Percentiles rank a stretch among this genome's conserved stretches.
phyloP scores from a whole-genome alignment of 495 filamentous ascomycete species.

The Tuber borchii region DNA sequence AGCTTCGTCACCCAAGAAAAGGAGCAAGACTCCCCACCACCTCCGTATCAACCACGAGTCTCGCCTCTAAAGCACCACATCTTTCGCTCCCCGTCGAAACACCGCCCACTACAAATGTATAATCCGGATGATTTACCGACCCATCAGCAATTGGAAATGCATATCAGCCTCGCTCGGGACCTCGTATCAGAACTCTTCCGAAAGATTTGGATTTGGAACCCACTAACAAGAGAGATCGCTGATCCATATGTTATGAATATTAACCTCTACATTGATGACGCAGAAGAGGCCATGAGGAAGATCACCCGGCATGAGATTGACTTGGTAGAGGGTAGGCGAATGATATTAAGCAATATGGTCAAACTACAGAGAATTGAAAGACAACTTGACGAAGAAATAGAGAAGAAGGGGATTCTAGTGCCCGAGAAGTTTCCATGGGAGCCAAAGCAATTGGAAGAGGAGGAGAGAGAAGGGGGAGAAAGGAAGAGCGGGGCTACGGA shows the following conservation, averaged over 20 bases:
- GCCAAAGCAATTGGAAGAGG: not conserved
- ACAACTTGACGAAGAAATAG: not conserved
- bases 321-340: not conserved
- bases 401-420: not conserved
- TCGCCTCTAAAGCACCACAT: not conserved
- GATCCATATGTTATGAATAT: conserved; percentile 4
- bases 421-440: not conserved
- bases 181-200: not conserved
- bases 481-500: not conserved
- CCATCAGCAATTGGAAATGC: not conserved
- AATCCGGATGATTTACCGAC: not conserved
- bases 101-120: not conserved
- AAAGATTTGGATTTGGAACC: not conserved
- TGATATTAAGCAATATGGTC: not conserved
- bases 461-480: not conserved
- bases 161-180: not conserved
- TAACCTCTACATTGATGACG: not conserved
- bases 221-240: not conserved
- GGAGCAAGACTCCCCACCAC: not conserved
- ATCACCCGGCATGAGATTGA: not conserved
- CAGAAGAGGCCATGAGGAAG: not conserved
- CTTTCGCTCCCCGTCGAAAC: not conserved
- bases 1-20: not conserved
- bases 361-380: not conserved
- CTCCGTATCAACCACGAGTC: not conserved